Percentiles rank a stretch among this genome's conserved stretches.
phyloP scores from a whole-genome alignment of 495 filamentous ascomycete genomes.

The Aspergillus funiculosus region DNA sequence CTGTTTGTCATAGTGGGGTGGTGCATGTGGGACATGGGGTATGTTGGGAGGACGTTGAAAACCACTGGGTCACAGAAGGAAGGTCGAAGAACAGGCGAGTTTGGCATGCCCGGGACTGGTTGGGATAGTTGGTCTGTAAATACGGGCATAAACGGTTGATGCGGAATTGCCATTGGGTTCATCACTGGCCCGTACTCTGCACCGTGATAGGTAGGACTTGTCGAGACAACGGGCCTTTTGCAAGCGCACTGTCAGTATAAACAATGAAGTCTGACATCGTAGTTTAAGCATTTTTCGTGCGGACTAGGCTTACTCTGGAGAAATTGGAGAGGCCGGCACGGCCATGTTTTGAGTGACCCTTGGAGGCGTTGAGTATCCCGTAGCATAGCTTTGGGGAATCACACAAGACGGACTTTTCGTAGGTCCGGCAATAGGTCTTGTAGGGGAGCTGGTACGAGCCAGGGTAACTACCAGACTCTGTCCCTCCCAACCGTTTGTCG shows the following conservation, averaged over 20 bases:
- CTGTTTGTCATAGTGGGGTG: conserved; percentile 14
- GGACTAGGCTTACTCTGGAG: conserved; percentile 32
- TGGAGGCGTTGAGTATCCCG: conserved; percentile 37
- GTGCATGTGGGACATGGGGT: conserved; percentile 27
- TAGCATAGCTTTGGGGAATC: conserved; percentile 22
- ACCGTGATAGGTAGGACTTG: conserved; percentile 24
- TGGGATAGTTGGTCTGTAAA: conserved; percentile 27
- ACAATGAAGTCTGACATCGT: too few relatives aligned
- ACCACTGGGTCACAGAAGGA: conserved; percentile 27
- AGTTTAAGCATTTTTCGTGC: not conserved
- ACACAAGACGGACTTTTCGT: conserved; percentile 37
- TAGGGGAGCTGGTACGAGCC: conserved; percentile 40
- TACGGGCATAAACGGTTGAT: conserved; percentile 30
- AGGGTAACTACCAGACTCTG: conserved; percentile 42
- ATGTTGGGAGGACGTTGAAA: conserved; percentile 32
- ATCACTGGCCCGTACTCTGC: conserved; percentile 31
- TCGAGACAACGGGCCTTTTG: conserved; percentile 26
- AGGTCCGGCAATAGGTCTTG: conserved; percentile 41
- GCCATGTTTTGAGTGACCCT: conserved; percentile 25
- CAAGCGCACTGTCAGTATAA: too few relatives aligned
- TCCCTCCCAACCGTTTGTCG: conserved; percentile 43
- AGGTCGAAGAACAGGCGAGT: conserved; percentile 29
- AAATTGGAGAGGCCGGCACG: conserved; percentile 36
- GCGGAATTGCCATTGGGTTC: conserved; percentile 23
- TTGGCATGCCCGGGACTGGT: conserved; percentile 26